Evolutionary conservation across 495 filamentous ascomycete species (phyloP).

Genomic region (Penicillium manginii): DNA sequence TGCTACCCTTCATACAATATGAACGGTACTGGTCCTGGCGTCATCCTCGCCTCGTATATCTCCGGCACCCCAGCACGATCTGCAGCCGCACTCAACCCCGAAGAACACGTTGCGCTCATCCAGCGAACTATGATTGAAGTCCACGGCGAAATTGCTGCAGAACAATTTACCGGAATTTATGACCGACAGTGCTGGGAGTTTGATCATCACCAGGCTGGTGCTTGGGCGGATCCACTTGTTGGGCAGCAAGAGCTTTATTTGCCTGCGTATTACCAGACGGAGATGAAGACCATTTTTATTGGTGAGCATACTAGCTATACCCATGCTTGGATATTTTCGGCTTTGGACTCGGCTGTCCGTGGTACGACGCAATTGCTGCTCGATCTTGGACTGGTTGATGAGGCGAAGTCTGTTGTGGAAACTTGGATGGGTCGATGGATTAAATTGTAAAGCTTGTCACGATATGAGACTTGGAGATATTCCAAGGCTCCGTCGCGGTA

Average conservation of each 20-base stretch:
- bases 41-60: constrained; percentile 63
- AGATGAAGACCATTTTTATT: constrained; percentile 67
- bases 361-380: constrained; percentile 67
- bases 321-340: constrained; percentile 74
- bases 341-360: constrained; percentile 67
- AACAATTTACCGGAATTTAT: constrained; percentile 63
- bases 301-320: constrained; percentile 75
- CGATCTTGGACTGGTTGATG: constrained; percentile 69
- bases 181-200: constrained; percentile 63
- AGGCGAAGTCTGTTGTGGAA: constrained; percentile 64
- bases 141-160: constrained; percentile 58
- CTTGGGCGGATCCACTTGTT: constrained; percentile 58
- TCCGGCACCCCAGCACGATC: constrained; percentile 48
- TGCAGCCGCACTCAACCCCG: constrained; percentile 46
- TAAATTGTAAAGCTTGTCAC: constrained; percentile 24
- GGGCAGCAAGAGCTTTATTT: constrained; percentile 69
- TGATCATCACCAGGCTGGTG: constrained; percentile 55
- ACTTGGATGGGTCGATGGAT: constrained; percentile 75
- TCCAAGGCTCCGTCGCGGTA: no score
- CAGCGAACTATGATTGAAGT: constrained; percentile 63
- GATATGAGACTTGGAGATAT: no score
- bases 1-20: constrained; percentile 69
- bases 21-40: constrained; percentile 63
- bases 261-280: constrained; percentile 70
- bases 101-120: constrained; percentile 58